Evolutionary conservation across 257 asterid species (phyloP).

Genomic region (Fraxinus pennsylvanica): DNA sequence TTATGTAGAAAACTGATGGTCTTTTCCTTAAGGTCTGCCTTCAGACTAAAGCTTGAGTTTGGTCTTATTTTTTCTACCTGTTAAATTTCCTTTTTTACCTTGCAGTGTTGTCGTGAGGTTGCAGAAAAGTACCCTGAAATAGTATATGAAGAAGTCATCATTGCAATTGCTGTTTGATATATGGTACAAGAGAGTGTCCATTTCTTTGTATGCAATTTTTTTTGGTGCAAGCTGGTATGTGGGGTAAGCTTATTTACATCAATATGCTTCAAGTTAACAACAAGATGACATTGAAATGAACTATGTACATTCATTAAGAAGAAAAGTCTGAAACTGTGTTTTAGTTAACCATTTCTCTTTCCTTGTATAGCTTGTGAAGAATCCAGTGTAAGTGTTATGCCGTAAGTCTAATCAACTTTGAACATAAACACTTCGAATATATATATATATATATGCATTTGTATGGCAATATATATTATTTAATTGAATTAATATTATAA

Average conservation of each 20-base stretch:
- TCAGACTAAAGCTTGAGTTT: constrained; percentile 8
- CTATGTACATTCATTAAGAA: constrained; percentile 4
- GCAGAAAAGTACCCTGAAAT: constrained; percentile 93
- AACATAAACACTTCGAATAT: too few species aligned
- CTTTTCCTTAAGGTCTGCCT: constrained; percentile 85
- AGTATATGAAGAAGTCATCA: constrained; percentile 85
- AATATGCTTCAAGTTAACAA: background rate
- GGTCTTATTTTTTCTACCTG: constrained; percentile 24
- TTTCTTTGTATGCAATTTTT: constrained; percentile 3
- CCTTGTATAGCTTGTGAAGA: constrained; percentile 74
- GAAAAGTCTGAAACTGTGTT: constrained; percentile 1
- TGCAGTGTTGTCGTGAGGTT: constrained; percentile 96
- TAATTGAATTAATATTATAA: too few species aligned
- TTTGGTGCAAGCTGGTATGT: constrained; percentile 17
- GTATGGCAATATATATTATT: too few species aligned
- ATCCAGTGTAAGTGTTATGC: constrained; percentile 35
- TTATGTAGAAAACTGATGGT: constrained; percentile 99
- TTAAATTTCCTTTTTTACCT: constrained; percentile 29
- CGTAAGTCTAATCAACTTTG: too few species aligned
- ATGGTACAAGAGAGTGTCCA: constrained; percentile 50
- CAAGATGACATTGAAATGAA: constrained; percentile 3
- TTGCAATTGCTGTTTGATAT: constrained; percentile 86
- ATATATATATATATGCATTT: too few species aligned
- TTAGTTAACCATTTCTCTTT: constrained; percentile 12
- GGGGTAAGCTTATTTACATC: constrained; percentile 3